These are phyloP conservation scores for Cyclotella baltica DNA, from an alignment of 108 stramenopile species.

Conservation along the genomic window DNA sequence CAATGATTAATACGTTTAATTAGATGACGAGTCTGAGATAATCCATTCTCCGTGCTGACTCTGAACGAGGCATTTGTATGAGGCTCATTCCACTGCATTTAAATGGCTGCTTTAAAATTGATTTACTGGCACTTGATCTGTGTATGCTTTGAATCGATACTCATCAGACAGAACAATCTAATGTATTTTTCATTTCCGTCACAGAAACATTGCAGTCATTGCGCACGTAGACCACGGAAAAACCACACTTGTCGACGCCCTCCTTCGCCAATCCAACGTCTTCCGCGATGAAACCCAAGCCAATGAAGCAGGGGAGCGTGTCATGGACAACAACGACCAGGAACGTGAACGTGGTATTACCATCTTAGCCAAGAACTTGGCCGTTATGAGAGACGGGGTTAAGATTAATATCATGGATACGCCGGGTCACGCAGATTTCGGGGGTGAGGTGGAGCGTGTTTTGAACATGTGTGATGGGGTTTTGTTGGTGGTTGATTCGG, in stretches of 20 bases:
- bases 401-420: conserved; percentile 99
- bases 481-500: conserved; percentile 95
- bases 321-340: conserved; percentile 99
- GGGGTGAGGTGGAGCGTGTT: conserved; percentile 99
- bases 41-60: conserved; percentile 18
- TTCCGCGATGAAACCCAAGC: conserved; percentile 93
- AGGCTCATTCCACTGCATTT: neutral
- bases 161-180: neutral
- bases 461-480: conserved; percentile 99
- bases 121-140: neutral
- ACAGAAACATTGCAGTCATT: conserved; percentile 86
- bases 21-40: conserved; percentile 34
- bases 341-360: conserved; percentile 99
- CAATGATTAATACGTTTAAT: conserved; percentile 24
- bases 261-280: conserved; percentile 92
- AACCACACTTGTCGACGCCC: conserved; percentile 96
- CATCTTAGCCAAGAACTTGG: conserved; percentile 97
- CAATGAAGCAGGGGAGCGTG: conserved; percentile 88
- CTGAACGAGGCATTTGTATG: conserved; percentile 35
- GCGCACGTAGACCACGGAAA: conserved; percentile 98
- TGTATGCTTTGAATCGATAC: neutral
- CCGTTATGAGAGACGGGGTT: conserved; percentile 90
- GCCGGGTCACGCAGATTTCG: conserved; percentile 98
- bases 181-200: neutral
- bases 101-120: neutral